Percentiles rank a stretch among this genome's conserved stretches.
These are phyloP conservation scores for Cladosporium sp. DNA, from an alignment of 2,329 filamentous ascomycete genomes.

Conservation along the genomic window DNA sequence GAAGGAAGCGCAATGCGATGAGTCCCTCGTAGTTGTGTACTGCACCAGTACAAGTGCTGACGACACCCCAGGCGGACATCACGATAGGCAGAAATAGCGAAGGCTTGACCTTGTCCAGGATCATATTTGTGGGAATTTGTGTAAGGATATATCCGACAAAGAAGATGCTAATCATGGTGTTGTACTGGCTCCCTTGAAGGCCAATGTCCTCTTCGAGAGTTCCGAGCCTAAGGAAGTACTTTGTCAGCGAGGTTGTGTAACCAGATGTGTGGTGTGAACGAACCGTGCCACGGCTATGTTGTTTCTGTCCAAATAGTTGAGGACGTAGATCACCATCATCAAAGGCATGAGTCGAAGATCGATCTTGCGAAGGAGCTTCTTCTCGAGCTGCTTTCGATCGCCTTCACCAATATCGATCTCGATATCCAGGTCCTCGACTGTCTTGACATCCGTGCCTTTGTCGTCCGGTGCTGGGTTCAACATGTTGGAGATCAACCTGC, in stretches of 20 bases:
- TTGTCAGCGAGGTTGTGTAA: neutral
- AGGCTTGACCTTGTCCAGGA: slow-evolving; percentile 32
- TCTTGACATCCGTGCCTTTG: too few relatives aligned
- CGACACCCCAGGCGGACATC: slow-evolving; percentile 29
- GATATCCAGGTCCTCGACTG: too few relatives aligned
- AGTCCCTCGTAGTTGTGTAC: slow-evolving; percentile 19
- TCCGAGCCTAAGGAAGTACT: slow-evolving; percentile 9
- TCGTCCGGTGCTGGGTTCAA: too few relatives aligned
- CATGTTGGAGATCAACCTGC: too few relatives aligned
- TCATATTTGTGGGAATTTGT: slow-evolving; percentile 34
- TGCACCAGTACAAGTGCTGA: slow-evolving; percentile 19
- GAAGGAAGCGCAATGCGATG: slow-evolving; percentile 4
- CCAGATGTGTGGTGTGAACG: too few relatives aligned
- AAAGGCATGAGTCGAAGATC: slow-evolving; percentile 48
- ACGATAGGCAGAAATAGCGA: slow-evolving; percentile 26
- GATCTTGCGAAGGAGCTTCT: slow-evolving; percentile 37
- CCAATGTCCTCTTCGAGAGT: neutral
- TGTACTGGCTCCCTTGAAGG: neutral
- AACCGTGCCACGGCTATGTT: slow-evolving; percentile 18
- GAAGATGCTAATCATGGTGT: slow-evolving; percentile 33
- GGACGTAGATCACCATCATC: slow-evolving; percentile 39
- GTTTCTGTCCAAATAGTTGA: slow-evolving; percentile 40
- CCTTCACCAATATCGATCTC: too few relatives aligned
- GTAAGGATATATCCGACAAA: slow-evolving; percentile 37
- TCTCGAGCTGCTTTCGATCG: too few relatives aligned